Conservation (phyloP, 108 stramenopile genomes). For the Nitzschia inconspicua region DNA sequence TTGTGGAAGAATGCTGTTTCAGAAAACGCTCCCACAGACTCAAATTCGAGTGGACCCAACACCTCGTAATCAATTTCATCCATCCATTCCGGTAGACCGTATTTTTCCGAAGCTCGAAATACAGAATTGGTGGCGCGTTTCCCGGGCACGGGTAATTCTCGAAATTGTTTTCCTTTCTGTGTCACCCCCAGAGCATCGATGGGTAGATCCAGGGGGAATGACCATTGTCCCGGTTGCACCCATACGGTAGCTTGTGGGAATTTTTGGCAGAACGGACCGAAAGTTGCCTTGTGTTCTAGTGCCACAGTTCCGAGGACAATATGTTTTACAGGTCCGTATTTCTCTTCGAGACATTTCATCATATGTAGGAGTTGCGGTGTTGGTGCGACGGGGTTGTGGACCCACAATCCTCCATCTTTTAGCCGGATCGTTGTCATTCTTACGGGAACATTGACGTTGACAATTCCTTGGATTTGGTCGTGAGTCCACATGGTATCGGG, state of each 20-base stretch:
- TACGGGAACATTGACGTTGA: conserved; percentile 94
- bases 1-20: conserved; percentile 90
- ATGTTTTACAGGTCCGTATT: conserved; percentile 80
- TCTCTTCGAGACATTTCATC: conserved; percentile 54
- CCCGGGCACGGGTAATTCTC: conserved; percentile 51
- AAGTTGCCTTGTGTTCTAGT: conserved; percentile 90
- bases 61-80: conserved; percentile 78
- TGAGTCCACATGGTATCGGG: conserved; percentile 78
- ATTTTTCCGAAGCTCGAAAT: conserved; percentile 32
- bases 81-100: conserved; percentile 68
- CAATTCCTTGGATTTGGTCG: conserved; percentile 90
- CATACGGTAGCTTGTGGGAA: conserved; percentile 82
- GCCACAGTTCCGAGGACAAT: conserved; percentile 89
- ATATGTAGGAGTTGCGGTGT: conserved; percentile 77
- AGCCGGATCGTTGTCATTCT: conserved; percentile 76
- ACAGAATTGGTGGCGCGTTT: conserved; percentile 15
- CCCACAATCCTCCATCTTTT: conserved; percentile 68
- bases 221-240: conserved; percentile 87
- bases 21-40: conserved; percentile 80
- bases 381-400: conserved; percentile 89
- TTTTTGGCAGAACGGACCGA: conserved; percentile 74
- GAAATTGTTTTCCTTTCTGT: conserved; percentile 44
- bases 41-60: conserved; percentile 75
- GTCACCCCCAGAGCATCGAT: conserved; percentile 63
- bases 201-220: conserved; percentile 73